These are phyloP conservation scores for Erysimum cheiranthoides DNA, from an alignment of 345 rosid species.

Conservation along the genomic window DNA sequence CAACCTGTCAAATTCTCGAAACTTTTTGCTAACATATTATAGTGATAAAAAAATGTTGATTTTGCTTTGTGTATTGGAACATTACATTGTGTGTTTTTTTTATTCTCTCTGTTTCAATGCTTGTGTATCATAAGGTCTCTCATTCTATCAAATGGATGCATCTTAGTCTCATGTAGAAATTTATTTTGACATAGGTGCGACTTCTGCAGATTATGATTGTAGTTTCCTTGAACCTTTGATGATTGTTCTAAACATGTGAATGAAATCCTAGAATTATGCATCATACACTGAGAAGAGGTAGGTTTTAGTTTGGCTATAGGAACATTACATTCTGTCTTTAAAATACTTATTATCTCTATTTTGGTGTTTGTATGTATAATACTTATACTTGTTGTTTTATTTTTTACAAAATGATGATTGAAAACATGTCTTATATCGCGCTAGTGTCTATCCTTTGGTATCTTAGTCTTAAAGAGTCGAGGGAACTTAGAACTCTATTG, in stretches of 20 bases:
- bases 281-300: no score
- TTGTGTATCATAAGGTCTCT: neutral
- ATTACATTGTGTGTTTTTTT: neutral
- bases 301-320: no score
- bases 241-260: conserved; percentile 5
- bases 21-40: neutral
- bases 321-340: no score
- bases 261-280: neutral
- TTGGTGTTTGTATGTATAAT: neutral
- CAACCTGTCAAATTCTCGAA: neutral
- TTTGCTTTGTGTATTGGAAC: neutral
- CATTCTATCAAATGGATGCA: neutral
- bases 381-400: neutral
- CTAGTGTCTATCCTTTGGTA: neutral
- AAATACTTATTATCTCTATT: neutral
- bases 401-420: neutral
- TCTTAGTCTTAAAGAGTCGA: neutral
- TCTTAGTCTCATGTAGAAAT: neutral
- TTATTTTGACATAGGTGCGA: neutral
- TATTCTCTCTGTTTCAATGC: neutral
- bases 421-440: no score
- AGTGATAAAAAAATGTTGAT: neutral
- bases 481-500: neutral
- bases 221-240: neutral
- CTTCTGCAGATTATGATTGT: neutral